These are phyloP conservation scores for Backusella mclennaniae DNA, from an alignment of 192 early-diverging fungal species.

Conservation along the genomic window DNA sequence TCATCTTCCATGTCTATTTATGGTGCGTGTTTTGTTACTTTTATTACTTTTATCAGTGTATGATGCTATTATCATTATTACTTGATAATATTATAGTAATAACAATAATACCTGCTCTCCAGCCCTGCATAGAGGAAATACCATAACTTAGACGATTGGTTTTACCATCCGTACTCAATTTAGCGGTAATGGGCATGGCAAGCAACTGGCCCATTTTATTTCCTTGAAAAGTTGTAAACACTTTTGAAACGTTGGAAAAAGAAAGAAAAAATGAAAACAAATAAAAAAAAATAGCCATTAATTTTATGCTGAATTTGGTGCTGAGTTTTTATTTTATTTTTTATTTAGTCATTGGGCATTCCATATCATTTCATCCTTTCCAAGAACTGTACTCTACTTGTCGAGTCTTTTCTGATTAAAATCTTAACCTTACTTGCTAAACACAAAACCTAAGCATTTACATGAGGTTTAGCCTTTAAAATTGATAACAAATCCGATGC, in stretches of 20 bases:
- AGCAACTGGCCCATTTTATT: slow-evolving; percentile 25
- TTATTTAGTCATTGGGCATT: too few species aligned
- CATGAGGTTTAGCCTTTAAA: too few species aligned
- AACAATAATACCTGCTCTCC: slow-evolving; percentile 12
- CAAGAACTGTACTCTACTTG: too few species aligned
- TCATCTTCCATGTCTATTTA: slow-evolving; percentile 90
- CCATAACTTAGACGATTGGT: slow-evolving; percentile 14
- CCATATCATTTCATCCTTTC: too few species aligned
- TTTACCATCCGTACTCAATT: slow-evolving; percentile 4
- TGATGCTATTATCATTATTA: not conserved
- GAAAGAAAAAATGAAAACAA: slow-evolving; percentile 13
- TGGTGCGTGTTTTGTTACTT: not conserved
- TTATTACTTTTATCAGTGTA: not conserved
- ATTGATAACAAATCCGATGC: too few species aligned
- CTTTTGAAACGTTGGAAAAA: slow-evolving; percentile 19
- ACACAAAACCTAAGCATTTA: too few species aligned
- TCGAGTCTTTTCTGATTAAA: too few species aligned
- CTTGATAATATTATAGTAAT: not conserved
- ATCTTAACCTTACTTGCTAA: too few species aligned
- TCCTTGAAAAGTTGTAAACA: slow-evolving; percentile 11
- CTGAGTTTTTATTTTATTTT: too few species aligned
- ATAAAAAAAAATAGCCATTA: not conserved
- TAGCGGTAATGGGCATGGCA: slow-evolving; percentile 16
- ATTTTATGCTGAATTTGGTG: too few species aligned
- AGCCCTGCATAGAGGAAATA: slow-evolving; percentile 21